Percentiles rank a stretch among this genome's conserved stretches.
These are phyloP conservation scores for Babesia ovata DNA, from an alignment of 169 alveolate genomes.

Conservation along the genomic window DNA sequence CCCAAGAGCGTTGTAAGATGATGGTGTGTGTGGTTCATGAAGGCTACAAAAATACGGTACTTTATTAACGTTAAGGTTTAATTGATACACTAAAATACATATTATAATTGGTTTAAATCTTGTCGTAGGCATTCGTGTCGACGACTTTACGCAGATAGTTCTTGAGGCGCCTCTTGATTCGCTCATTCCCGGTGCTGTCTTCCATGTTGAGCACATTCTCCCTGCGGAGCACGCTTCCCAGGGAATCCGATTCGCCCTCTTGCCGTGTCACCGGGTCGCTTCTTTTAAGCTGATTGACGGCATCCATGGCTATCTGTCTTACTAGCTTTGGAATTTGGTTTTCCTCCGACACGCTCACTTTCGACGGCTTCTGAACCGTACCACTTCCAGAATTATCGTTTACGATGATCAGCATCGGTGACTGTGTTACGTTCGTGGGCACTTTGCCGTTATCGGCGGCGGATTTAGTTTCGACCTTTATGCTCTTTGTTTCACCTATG, in stretches of 20 bases:
- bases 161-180: slow-evolving; percentile 2
- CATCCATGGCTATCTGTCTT: slow-evolving; percentile 6
- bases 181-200: slow-evolving; percentile 20
- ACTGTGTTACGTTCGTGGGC: neutral
- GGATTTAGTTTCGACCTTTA: too few relatives aligned
- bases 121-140: neutral
- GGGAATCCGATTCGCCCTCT: neutral
- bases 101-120: neutral
- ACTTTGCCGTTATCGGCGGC: neutral
- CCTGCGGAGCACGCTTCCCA: too few relatives aligned
- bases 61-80: neutral
- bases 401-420: slow-evolving; percentile 7
- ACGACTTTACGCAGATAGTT: neutral
- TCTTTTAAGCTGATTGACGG: neutral
- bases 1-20: neutral
- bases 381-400: neutral
- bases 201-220: slow-evolving; percentile 19
- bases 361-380: neutral
- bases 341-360: neutral
- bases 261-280: too few relatives aligned
- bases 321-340: slow-evolving; percentile 8
- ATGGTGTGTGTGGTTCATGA: neutral
- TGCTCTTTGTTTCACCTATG: too few relatives aligned
- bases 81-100: neutral
- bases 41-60: neutral